Conservation (phyloP, 2,329 filamentous ascomycete species). For the Dothistroma pini region DNA sequence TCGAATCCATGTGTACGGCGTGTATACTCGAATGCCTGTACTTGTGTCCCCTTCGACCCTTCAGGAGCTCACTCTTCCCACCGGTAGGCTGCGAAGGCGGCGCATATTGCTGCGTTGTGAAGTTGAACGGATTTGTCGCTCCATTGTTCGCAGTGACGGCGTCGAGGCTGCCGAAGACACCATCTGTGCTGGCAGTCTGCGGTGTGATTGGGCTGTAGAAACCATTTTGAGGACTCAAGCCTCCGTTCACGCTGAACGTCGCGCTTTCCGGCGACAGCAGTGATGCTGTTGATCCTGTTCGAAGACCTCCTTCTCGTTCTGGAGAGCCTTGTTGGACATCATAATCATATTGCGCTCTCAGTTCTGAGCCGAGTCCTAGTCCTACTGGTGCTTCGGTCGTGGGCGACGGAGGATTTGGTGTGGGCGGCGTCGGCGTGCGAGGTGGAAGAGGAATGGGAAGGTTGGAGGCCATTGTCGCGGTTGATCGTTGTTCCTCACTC, state of each 20-base stretch:
- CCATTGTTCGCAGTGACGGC: slow-evolving; percentile 20
- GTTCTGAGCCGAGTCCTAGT: slow-evolving; percentile 23
- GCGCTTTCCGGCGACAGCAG: slow-evolving; percentile 33
- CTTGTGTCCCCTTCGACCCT: slow-evolving; percentile 88
- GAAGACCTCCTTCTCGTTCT: slow-evolving; percentile 17
- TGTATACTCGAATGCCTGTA: slow-evolving; percentile 93
- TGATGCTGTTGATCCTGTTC: slow-evolving; percentile 20
- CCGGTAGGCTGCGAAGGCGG: slow-evolving; percentile 46
- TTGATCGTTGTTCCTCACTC: background rate
- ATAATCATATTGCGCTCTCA: slow-evolving; percentile 32
- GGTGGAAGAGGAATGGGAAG: slow-evolving; percentile 59
- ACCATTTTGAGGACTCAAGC: slow-evolving; percentile 23
- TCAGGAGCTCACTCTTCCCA: slow-evolving; percentile 68
- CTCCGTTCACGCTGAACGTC: slow-evolving; percentile 23
- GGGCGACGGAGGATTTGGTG: slow-evolving; percentile 41
- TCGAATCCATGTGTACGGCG: slow-evolving; percentile 86
- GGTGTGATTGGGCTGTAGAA: slow-evolving; percentile 34
- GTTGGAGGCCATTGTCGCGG: slow-evolving; percentile 53
- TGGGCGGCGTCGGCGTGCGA: slow-evolving; percentile 62
- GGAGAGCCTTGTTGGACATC: slow-evolving; percentile 30
- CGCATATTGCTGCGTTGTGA: slow-evolving; percentile 62
- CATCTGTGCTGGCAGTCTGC: slow-evolving; percentile 32
- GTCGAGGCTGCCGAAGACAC: slow-evolving; percentile 26
- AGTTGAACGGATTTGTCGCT: slow-evolving; percentile 79
- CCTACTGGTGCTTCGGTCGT: slow-evolving; percentile 5